Percentiles rank a stretch among this genome's conserved stretches.
Evolutionary conservation across 306 rosid genomes (phyloP).

Genomic region (Oxytropis ochrocephala): DNA sequence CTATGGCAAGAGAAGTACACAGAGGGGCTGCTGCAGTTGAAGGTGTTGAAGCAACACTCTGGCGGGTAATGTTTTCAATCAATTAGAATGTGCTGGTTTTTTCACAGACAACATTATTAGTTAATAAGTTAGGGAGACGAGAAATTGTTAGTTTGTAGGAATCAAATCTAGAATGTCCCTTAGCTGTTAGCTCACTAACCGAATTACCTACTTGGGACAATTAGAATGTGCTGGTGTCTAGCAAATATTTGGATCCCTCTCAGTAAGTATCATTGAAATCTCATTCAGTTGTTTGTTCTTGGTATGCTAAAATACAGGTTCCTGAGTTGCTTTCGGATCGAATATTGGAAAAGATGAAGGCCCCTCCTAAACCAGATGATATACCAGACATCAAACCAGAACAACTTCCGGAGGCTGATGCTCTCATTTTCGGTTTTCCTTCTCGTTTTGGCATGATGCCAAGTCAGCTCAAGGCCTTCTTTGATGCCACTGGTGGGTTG

Average conservation of each 20-base stretch:
- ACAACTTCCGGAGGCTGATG: constrained; percentile 82
- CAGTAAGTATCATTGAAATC: neutral
- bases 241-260: neutral
- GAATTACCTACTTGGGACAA: neutral
- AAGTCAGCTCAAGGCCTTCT: constrained; percentile 78
- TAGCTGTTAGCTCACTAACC: too few species aligned
- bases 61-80: constrained; percentile 50
- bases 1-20: constrained; percentile 78
- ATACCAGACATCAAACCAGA: constrained; percentile 73
- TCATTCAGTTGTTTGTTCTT: constrained; percentile 12
- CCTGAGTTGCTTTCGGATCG: constrained; percentile 67
- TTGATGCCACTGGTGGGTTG: constrained; percentile 59
- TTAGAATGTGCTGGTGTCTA: constrained; percentile 5
- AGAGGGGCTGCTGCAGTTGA: constrained; percentile 74
- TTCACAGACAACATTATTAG: too few species aligned
- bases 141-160: too few species aligned
- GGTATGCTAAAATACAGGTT: constrained; percentile 43
- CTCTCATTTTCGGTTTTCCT: constrained; percentile 80
- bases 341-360: constrained; percentile 70
- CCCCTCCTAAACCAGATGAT: constrained; percentile 65
- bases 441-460: constrained; percentile 97
- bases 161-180: too few species aligned
- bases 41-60: constrained; percentile 85
- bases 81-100: constrained; percentile 6
- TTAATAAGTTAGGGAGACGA: too few species aligned